Base-by-base conservation (phyloP, 192 early-diverging fungal species). In the Coemansia sp. region DNA sequence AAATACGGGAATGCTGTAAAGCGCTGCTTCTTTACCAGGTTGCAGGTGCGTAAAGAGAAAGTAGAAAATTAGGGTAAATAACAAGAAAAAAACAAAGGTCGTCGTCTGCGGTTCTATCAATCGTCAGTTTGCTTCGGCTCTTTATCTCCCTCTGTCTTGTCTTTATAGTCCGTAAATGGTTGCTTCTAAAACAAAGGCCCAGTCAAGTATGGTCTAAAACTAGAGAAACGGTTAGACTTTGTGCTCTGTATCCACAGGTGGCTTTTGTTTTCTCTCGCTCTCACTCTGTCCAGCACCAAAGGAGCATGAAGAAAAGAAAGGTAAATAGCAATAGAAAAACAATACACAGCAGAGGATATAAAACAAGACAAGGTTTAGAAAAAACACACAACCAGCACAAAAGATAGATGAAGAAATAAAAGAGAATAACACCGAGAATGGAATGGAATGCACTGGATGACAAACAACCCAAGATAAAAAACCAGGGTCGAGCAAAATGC, bases 221-320 rank as follows among this genome's bases (percentile, higher is more conserved):
- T 19, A 42, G 55, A 38, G 54, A 55, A 48, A 54, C 42, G 54
- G 53, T 58, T 67, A 58, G 55, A 45, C 64, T 65, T 65, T 65
- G 1, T n/a, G 19, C 51, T 44, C 48, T 67, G 39, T 54, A 25
- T 25, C 38, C 7, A 8, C 7, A 38, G 39, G 57, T 41, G 57
- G 57, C 39, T 39, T 40, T 41, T 59, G 46, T n/a, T 2, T 25
- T 25, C 25, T 25, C 25, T 25, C 25, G 25, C 25, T 25, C 25
- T 25, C 25, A 25, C 25, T 25, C 25, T 54, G 19, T 44, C 56
- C 57, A 11, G 42, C 13, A 46, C 43, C 17, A 40, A 51, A 40
- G 43, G 51, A 46, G 43, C 8, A 54, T 9, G 51, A 54, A 25
- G 7, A 59, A 59, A 59, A 14, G 39, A 41, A 40, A 59, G 39